Evolutionary conservation across 495 filamentous ascomycete species (phyloP).

Genomic region (Hypoxylon fragiforme): DNA sequence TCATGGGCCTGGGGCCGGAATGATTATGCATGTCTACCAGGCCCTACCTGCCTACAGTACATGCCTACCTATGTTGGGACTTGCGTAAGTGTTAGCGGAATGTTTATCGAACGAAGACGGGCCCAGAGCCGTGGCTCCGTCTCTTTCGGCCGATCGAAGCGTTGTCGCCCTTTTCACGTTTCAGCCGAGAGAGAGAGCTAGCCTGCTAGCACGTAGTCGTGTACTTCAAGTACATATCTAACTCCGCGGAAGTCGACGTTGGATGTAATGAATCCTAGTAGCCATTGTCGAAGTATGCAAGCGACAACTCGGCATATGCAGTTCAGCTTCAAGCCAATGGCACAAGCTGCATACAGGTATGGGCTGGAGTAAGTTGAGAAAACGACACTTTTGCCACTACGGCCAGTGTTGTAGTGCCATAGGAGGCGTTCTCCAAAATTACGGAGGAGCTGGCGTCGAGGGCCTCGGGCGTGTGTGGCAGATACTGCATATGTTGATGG

Average conservation of each 20-base stretch:
- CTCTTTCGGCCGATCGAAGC: constrained; percentile 23
- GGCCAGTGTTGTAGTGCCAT: constrained; percentile 11
- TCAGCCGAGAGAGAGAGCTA: no score
- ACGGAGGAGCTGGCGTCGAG: constrained; percentile 8
- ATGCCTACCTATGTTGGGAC: no score
- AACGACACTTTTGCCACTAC: constrained; percentile 27
- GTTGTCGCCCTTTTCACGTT: no score
- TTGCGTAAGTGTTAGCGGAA: constrained; percentile 30
- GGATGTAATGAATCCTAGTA: constrained; percentile 15
- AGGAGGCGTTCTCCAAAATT: constrained; percentile 18
- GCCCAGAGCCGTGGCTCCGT: constrained; percentile 19
- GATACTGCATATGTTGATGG: no score
- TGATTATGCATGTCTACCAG: constrained; percentile 32
- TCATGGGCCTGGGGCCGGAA: constrained; percentile 33
- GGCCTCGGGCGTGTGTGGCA: background rate
- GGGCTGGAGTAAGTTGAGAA: no score
- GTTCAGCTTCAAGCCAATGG: no score
- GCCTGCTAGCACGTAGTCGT: no score
- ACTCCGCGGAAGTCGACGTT: no score
- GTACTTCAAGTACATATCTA: background rate
- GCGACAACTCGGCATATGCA: no score
- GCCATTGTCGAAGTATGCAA: constrained; percentile 9
- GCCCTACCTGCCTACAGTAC: no score
- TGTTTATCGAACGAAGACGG: constrained; percentile 10
- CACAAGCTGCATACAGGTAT: background rate